Conservation (phyloP, 2,329 filamentous ascomycete species). For the Exophiala dermatitidis region DNA sequence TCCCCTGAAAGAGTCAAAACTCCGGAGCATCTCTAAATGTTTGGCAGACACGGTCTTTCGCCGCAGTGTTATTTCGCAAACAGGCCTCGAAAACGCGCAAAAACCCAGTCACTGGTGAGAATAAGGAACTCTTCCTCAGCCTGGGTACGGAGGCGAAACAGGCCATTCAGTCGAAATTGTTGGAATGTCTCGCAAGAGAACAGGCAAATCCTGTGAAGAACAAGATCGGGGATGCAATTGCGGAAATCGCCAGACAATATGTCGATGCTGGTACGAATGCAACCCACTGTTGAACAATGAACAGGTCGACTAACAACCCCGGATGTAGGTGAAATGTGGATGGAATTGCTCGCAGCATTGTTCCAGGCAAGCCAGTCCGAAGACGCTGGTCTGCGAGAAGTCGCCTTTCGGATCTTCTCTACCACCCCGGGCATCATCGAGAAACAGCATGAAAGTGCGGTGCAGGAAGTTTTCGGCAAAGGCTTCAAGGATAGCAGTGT, state of each 20-base stretch:
- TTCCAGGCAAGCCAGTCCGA: constrained; percentile 85
- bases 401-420: constrained; percentile 88
- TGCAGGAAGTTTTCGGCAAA: constrained; percentile 77
- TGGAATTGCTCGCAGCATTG: constrained; percentile 75
- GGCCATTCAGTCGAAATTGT: constrained; percentile 74
- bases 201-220: constrained; percentile 69
- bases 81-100: constrained; percentile 87
- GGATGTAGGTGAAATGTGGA: constrained; percentile 69
- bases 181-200: constrained; percentile 69
- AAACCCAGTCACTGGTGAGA: constrained; percentile 57
- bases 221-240: constrained; percentile 96
- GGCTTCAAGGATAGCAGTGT: constrained; percentile 87
- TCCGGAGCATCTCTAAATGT: constrained; percentile 17
- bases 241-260: constrained; percentile 91
- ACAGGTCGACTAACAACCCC: constrained; percentile 16
- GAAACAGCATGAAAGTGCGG: constrained; percentile 87
- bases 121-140: constrained; percentile 77
- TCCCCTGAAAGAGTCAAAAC: constrained; percentile 15
- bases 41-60: constrained; percentile 73
- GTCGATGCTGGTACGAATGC: constrained; percentile 68
- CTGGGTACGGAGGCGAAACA: constrained; percentile 65
- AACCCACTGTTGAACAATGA: background rate
- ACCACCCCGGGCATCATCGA: constrained; percentile 94
- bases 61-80: constrained; percentile 87
- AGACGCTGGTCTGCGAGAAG: constrained; percentile 78